Conservation (phyloP, 163 green algal species). For the Chloromonas sp. region DNA sequence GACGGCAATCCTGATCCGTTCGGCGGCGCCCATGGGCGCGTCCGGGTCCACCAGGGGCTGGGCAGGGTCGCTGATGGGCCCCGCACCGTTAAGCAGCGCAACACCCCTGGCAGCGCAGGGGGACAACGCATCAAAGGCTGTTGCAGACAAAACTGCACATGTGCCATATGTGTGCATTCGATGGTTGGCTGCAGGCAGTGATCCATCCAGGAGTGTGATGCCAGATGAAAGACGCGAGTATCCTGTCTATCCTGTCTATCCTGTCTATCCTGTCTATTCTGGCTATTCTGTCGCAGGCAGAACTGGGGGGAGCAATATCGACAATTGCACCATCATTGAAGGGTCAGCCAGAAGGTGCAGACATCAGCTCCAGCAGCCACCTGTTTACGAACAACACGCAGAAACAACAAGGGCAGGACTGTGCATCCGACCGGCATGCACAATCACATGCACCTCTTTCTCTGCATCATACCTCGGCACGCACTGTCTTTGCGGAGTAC, state of each 20-base stretch:
- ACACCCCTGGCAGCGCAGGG: conserved; percentile 27
- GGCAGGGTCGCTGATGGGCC: conserved; percentile 50
- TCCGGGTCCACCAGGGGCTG: conserved; percentile 17
- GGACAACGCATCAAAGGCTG: background rate
- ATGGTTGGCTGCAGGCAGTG: background rate
- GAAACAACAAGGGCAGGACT: background rate
- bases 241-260: too few relatives aligned
- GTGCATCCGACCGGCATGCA: background rate
- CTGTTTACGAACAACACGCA: too few relatives aligned
- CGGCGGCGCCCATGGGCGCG: background rate
- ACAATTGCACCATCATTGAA: too few relatives aligned
- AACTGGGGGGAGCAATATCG: too few relatives aligned
- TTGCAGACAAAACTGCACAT: background rate
- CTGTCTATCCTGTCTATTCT: too few relatives aligned
- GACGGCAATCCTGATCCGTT: background rate
- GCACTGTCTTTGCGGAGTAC: too few relatives aligned
- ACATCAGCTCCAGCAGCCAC: too few relatives aligned
- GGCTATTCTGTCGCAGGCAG: too few relatives aligned
- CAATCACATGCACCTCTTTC: background rate
- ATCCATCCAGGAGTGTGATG: background rate
- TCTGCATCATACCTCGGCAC: background rate
- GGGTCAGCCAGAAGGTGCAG: too few relatives aligned
- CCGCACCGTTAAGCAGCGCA: conserved; percentile 72
- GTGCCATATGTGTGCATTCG: too few relatives aligned
- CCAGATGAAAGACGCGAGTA: background rate